Base-by-base conservation (phyloP, 2,329 filamentous ascomycete genomes). In the Didymella sp. region DNA sequence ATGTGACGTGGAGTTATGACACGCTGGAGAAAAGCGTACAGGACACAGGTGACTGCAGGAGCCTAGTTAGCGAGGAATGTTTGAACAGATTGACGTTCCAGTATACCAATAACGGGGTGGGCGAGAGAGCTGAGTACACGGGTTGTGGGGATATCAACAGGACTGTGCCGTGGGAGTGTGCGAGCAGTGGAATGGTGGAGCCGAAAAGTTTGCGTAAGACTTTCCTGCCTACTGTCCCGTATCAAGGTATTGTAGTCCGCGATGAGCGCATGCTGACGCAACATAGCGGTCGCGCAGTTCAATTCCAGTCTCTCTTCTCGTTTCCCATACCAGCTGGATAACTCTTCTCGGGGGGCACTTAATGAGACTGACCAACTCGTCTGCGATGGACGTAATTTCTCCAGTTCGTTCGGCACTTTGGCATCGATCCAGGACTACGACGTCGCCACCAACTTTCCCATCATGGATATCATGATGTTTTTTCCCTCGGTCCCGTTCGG, bases 391-490 rank as follows among this genome's bases (percentile, higher is more conserved):
- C 51, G 28, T 12, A 54, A 48, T 15, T 27, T 54, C 12, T 42
- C 42, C 22, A 22, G 28, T 22, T 27, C 21, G n/a, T 47, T 46
- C 7, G 37, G 33, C 35, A 42, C 21, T 1, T 17, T 22, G 15
- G 50, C n/a, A 2, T 3, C 44, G 7, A 9, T n/a, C 12, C 51
- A 54, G 43, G 43, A 54, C 28, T 54, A 47, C 17, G 44, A 54
- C n/a, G 12, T 54, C n/a, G 51, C 35, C 2, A 41, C 28, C 21
- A 54, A 35, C 6, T 54, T 48, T 24, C 51, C 51, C 5, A 24
- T 54, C 2, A 41, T 54, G 44, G 51, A 54, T 27, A 54, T 54
- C 22, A 54, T 54, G 51, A 48, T 37, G 7, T 54, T 54, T 37
- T 54, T 47, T 12, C 41, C 41, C 2, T 33, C 33, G 9, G 21